phyloP scores from a whole-genome alignment of 1,139 yeast species.

The Diutina catenulata region DNA sequence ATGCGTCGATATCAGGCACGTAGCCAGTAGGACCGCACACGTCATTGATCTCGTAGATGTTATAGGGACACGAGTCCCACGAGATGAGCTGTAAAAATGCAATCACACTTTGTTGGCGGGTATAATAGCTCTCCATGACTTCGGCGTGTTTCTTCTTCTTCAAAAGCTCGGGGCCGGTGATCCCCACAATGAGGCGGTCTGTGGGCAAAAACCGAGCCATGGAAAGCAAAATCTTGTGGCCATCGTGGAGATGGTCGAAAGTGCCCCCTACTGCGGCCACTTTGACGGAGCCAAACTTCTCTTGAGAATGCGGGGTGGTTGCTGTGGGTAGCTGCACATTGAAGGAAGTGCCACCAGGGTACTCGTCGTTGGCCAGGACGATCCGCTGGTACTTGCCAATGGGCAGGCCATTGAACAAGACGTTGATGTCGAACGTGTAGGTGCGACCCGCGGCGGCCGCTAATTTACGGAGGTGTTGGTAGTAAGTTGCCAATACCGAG shows the following conservation, averaged over 20 bases:
- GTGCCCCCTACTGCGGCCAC: slow-evolving; percentile 80
- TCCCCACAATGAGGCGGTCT: slow-evolving; percentile 55
- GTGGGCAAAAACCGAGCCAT: slow-evolving; percentile 55
- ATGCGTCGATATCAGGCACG: slow-evolving; percentile 61
- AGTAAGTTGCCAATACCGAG: slow-evolving; percentile 16
- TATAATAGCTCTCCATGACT: slow-evolving; percentile 45
- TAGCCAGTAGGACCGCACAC: slow-evolving; percentile 91
- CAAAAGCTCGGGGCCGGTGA: slow-evolving; percentile 71
- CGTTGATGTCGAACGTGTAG: slow-evolving; percentile 20
- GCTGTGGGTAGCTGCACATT: not conserved
- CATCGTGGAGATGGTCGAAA: slow-evolving; percentile 93
- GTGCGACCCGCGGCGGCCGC: slow-evolving; percentile 14
- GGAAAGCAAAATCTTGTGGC: slow-evolving; percentile 79
- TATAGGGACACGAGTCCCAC: slow-evolving; percentile 14
- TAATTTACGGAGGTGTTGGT: slow-evolving; percentile 15
- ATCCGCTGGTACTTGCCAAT: not conserved
- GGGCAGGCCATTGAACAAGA: slow-evolving; percentile 16
- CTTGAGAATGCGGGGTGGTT: not conserved
- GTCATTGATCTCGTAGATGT: slow-evolving; percentile 55
- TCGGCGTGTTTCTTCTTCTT: slow-evolving; percentile 65
- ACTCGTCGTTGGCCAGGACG: not conserved
- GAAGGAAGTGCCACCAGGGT: not conserved
- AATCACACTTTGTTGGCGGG: slow-evolving; percentile 29
- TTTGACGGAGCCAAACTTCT: not conserved
- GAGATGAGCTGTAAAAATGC: slow-evolving; percentile 35